Evolutionary conservation across 1,284 basidiomycete genomes (phyloP), one percentile per base, ranked within the genome.

Genomic region (Testicularia cyperi): DNA sequence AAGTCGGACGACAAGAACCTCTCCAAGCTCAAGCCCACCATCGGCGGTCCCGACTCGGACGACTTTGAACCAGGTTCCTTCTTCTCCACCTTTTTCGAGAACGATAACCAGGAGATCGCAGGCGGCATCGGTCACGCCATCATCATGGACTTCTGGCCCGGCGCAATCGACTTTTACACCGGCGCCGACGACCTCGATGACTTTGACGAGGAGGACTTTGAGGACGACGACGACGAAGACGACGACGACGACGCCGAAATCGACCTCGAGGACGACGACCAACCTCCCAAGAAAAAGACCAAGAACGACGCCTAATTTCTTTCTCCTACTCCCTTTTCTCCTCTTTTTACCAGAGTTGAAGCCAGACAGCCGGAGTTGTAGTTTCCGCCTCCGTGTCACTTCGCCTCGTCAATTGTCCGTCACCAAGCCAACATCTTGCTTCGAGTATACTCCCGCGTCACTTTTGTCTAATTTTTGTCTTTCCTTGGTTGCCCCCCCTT

Each of bases 71-170:
- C 82, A 35, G 89, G 90, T 44, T 88, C 85, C 70, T 90, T 92
- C 80, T 92, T 92, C 82, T 88, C 89, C 78, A 86, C 85, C 69
- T 90, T 92, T 65, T 88, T 88, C 76, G 75, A 82, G 31, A 69
- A 55, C 44, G 53, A 53, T 18, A 52, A 61, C 38, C 44, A 39
- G 24, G 62, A 69, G 49, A 38, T 71, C 6, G 68, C 68, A 0
- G 70, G 63, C 31, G 62, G 60, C 22, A 71, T 75, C 18, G 73
- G 70, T 21, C 65, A 67, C 41, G 49, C 49, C 7, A 43, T 75
- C 22, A 70, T 72, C 35, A 68, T 71, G 44, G 70, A 73, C 30
- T 56, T 74, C 34, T 75, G 47, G 62, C 73, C 71, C 12, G 57
- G 56, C 20, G 72, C 72, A 4, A 51, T 74, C 34, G 70, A 71